A percentile compares a stretch with the other conserved stretches of the same genome.
phyloP scores from a whole-genome alignment of 352 stramenopile species.

The Phytophthora pisi region DNA sequence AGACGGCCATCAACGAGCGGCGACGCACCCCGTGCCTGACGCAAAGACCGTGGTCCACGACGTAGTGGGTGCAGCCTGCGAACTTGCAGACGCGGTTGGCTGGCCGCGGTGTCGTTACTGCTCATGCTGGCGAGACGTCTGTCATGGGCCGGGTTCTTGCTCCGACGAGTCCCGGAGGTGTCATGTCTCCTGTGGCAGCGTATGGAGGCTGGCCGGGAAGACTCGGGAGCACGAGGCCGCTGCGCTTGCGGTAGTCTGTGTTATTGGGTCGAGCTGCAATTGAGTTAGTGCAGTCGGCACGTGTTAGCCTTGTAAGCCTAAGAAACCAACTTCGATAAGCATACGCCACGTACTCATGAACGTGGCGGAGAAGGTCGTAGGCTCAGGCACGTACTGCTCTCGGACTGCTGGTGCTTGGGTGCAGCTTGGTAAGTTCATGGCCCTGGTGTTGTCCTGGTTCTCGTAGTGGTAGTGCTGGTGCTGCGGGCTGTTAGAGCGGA shows the following conservation, averaged over 20 bases:
- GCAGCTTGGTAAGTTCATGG: neutral
- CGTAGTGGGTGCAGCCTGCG: slow-evolving; percentile 69
- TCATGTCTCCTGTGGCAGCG: slow-evolving; percentile 17
- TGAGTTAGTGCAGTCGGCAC: neutral
- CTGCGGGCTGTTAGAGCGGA: slow-evolving; percentile 13
- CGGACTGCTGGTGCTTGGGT: neutral
- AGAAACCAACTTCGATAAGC: neutral
- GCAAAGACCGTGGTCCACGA: slow-evolving; percentile 71
- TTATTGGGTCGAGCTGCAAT: slow-evolving; percentile 13
- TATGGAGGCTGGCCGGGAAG: neutral
- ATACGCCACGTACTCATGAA: slow-evolving; percentile 26
- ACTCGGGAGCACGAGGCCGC: slow-evolving; percentile 1
- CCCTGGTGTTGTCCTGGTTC: slow-evolving; percentile 3
- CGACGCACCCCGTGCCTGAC: slow-evolving; percentile 61
- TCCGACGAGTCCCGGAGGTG: slow-evolving; percentile 15
- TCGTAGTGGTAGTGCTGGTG: slow-evolving; percentile 15
- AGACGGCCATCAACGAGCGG: neutral
- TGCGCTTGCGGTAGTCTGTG: slow-evolving; percentile 6
- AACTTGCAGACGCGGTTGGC: slow-evolving; percentile 67
- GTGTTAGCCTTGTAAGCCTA: neutral
- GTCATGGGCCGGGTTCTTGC: slow-evolving; percentile 19
- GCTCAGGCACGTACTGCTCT: neutral
- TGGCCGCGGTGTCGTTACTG: slow-evolving; percentile 19
- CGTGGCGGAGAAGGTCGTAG: slow-evolving; percentile 16
- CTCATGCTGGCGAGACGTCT: slow-evolving; percentile 6